Percentiles rank a stretch among this genome's conserved stretches.
phyloP scores from a whole-genome alignment of 306 rosid species.

The Prosopis cineraria region DNA sequence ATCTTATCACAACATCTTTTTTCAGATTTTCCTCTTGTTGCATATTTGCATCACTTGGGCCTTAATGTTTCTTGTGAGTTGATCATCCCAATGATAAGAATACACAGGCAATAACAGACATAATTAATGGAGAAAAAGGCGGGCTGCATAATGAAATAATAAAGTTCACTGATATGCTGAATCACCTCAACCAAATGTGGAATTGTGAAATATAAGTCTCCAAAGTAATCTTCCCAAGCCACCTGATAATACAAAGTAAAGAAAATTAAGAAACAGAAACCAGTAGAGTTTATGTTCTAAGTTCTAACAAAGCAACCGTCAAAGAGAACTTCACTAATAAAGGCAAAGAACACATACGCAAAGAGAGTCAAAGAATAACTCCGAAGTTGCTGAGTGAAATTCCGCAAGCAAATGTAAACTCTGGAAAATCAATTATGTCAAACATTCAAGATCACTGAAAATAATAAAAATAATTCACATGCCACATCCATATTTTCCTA shows the following conservation, averaged over 20 bases:
- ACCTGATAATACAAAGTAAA: conserved; percentile 53
- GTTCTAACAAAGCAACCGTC: conserved; percentile 15
- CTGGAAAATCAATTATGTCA: conserved; percentile 52
- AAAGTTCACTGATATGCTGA: conserved; percentile 26
- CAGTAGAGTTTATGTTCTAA: conserved; percentile 23
- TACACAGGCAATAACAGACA: not conserved
- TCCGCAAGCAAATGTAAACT: conserved; percentile 92
- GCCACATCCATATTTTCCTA: not conserved
- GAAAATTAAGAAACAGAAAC: conserved; percentile 23
- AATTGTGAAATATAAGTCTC: conserved; percentile 99
- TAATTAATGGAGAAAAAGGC: conserved; percentile 1
- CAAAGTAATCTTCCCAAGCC: conserved; percentile 98
- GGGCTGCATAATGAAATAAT: not conserved
- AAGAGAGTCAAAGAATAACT: conserved; percentile 82
- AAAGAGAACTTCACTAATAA: conserved; percentile 19
- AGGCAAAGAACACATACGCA: conserved; percentile 68
- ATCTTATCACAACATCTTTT: not conserved
- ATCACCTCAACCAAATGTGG: conserved; percentile 99
- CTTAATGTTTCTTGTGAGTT: conserved; percentile 4
- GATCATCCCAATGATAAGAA: conserved; percentile 35
- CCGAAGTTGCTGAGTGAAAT: conserved; percentile 87
- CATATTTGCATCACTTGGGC: conserved; percentile 3
- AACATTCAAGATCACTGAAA: conserved; percentile 11
- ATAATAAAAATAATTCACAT: conserved; percentile 16
- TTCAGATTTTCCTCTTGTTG: conserved; percentile 13